phyloP scores from a whole-genome alignment of 768 basidiomycete species.

The Lanmaoa rubissima region DNA sequence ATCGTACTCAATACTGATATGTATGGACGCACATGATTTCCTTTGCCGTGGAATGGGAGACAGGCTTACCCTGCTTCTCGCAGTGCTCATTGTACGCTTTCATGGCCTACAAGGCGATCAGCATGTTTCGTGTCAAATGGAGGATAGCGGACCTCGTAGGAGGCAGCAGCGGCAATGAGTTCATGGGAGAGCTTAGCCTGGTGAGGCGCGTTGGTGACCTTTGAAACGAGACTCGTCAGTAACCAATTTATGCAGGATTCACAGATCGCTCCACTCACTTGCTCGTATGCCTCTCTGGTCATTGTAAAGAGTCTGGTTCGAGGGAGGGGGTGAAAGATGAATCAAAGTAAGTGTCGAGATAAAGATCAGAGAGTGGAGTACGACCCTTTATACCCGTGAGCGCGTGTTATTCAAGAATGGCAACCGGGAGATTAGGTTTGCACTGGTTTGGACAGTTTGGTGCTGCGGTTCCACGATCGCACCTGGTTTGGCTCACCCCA shows the following conservation, averaged over 20 bases:
- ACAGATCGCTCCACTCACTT: slow-evolving; percentile 15
- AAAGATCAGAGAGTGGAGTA: slow-evolving; percentile 7
- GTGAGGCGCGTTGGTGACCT: slow-evolving; percentile 53
- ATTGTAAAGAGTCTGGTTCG: slow-evolving; percentile 8
- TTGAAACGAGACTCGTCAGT: slow-evolving; percentile 1
- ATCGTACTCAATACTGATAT: background rate
- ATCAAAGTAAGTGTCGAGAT: background rate
- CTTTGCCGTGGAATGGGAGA: slow-evolving; percentile 54
- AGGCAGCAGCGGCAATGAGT: slow-evolving; percentile 63
- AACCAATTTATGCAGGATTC: background rate
- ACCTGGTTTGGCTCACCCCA: background rate
- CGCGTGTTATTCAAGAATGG: background rate
- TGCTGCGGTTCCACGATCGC: background rate
- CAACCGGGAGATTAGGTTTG: background rate
- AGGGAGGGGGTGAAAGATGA: background rate
- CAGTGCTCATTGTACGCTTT: slow-evolving; percentile 62
- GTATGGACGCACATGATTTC: slow-evolving; percentile 42
- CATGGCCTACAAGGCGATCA: slow-evolving; percentile 44
- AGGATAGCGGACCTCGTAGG: slow-evolving; percentile 49
- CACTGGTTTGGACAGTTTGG: slow-evolving; percentile 8
- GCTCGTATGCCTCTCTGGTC: slow-evolving; percentile 14
- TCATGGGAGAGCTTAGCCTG: slow-evolving; percentile 62
- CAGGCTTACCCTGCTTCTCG: slow-evolving; percentile 46
- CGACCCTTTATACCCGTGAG: slow-evolving; percentile 15
- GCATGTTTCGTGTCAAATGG: background rate